Percentiles rank a stretch among this genome's conserved stretches.
Conservation (phyloP, 106 monocot genomes). For the Allium fistulosum region DNA sequence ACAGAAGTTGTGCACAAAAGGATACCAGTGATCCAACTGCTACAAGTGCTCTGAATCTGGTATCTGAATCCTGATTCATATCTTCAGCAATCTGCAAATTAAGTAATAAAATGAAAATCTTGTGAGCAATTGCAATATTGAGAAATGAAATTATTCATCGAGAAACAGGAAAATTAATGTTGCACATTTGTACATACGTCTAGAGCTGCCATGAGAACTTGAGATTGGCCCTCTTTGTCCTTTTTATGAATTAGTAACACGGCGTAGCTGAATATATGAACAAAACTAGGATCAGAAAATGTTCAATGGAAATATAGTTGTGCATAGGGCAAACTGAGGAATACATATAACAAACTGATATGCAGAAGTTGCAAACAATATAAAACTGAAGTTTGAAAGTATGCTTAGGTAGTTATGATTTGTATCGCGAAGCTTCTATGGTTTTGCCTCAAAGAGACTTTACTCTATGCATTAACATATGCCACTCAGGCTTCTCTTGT, state of each 20-base stretch:
- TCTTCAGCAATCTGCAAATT: slow-evolving; percentile 76
- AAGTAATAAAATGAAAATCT: background rate
- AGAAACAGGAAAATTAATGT: background rate
- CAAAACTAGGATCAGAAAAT: background rate
- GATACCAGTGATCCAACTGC: slow-evolving; percentile 98
- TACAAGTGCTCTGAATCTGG: slow-evolving; percentile 77
- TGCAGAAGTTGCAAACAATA: no score
- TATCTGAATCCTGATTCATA: slow-evolving; percentile 59
- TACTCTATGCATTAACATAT: no score
- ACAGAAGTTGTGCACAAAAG: slow-evolving; percentile 7
- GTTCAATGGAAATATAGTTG: background rate
- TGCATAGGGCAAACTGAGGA: no score
- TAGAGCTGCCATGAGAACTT: slow-evolving; percentile 80
- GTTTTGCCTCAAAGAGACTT: no score
- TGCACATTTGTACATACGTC: slow-evolving; percentile 36
- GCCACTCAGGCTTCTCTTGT: no score
- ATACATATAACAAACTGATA: no score
- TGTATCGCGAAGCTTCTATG: no score
- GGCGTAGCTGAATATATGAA: slow-evolving; percentile 49
- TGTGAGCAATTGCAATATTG: background rate
- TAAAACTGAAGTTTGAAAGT: no score
- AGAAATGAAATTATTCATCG: background rate
- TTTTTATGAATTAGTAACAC: slow-evolving; percentile 67
- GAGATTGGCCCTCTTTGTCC: slow-evolving; percentile 68
- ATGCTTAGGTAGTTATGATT: no score